Base-by-base conservation (phyloP, 225 moss, liverwort and hornwort species). In the Takakia lepidozioides region DNA sequence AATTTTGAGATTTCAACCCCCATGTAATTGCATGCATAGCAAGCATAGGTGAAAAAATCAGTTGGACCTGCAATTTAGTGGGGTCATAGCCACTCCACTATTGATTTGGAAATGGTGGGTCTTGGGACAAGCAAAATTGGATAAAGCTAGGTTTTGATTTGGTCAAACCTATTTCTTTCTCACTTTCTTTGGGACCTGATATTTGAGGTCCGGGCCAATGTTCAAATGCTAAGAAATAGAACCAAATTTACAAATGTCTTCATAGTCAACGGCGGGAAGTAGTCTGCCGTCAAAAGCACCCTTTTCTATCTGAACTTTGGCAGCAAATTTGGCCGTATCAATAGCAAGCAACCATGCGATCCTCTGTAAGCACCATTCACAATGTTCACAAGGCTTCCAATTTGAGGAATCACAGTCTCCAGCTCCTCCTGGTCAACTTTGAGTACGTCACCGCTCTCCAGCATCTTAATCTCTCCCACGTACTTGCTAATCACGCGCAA, bases 381-480 rank as follows among this genome's bases (percentile, higher is more conserved):
- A 48, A 92, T 70, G 19, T 67, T 59, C 26, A 92, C 76, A 38
- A 72, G 52, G 28, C 84, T 87, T 43, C 87, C 87, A 19, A 84
- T 71, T 46, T 82, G 81, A 2, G 91, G 91, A 25, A 92, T 67
- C 26, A 92, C 91, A 6, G 84, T 87, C 46, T 87, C 91, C 5
- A 92, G 69, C 55, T 92, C 91, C 64, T 76, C 78, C 48, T 92
- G 91, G 57, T 87, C 91, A 19, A 92, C 91, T 62, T 92, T 92
- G 23, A 92, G 72, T 13, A 84, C 62, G 52, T 92, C 73, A 48
- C 84, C 82, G 62, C 57, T 82, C 43, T 84, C 84, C 40, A 92
- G 36, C 81, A 92, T 92, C 69, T 84, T 70, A 25, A 92, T 68
- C 65, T 87, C 91, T 11, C 84, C 87, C 27, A 87, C 82, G 51